Conservation (phyloP, 768 basidiomycete genomes). For the Cystoderma amianthinum region DNA sequence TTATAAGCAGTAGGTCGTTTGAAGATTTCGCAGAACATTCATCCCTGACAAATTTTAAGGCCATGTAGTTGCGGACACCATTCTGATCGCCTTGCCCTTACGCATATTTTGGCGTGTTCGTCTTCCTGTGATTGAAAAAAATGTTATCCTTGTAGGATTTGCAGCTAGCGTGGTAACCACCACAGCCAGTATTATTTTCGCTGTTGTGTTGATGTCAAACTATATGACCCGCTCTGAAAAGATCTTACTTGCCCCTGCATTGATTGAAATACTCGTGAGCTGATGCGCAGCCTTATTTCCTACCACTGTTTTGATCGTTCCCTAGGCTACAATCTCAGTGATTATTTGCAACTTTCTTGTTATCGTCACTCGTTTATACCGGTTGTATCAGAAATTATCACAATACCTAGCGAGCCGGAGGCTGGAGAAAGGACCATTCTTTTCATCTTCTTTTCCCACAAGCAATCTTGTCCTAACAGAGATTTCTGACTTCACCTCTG, state of each 20-base stretch:
- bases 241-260: neutral
- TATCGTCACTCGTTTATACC: no score
- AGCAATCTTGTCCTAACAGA: no score
- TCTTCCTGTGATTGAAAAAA: constrained; percentile 6
- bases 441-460: no score
- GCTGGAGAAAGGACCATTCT: no score
- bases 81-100: constrained; percentile 8
- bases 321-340: constrained; percentile 8
- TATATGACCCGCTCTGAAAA: neutral
- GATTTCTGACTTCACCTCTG: no score
- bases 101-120: constrained; percentile 11
- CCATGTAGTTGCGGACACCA: constrained; percentile 10
- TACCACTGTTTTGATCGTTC: neutral
- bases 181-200: neutral
- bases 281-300: neutral
- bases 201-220: neutral
- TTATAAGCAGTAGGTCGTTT: neutral
- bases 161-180: constrained; percentile 10
- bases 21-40: neutral
- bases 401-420: no score
- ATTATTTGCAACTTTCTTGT: constrained; percentile 13
- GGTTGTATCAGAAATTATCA: no score
- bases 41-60: constrained; percentile 4
- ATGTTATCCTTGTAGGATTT: constrained; percentile 11
- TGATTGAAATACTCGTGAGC: constrained; percentile 7